phyloP scores from a whole-genome alignment of 2,329 filamentous ascomycete genomes.

The Cordyceps javanica region DNA sequence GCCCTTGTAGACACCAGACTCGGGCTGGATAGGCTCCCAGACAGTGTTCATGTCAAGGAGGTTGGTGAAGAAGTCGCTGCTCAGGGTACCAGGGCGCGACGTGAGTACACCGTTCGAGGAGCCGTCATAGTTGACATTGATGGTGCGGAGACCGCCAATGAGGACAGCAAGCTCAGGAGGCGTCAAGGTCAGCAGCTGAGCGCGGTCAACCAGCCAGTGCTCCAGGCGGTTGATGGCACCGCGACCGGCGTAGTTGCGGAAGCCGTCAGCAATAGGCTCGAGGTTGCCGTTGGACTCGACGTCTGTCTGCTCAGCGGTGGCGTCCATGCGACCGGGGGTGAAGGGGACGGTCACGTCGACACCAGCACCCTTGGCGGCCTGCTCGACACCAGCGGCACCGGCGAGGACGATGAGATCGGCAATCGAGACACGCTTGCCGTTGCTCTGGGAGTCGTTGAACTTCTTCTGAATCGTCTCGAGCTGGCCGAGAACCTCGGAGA shows the following conservation, averaged over 20 bases:
- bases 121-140: slow-evolving; percentile 66
- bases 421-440: slow-evolving; percentile 67
- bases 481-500: slow-evolving; percentile 53
- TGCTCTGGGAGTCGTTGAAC: slow-evolving; percentile 55
- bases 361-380: slow-evolving; percentile 50
- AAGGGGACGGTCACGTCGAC: slow-evolving; percentile 58
- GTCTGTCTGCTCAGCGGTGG: slow-evolving; percentile 67
- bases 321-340: slow-evolving; percentile 65
- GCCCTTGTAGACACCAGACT: slow-evolving; percentile 55
- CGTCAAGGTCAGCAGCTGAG: slow-evolving; percentile 63
- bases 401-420: slow-evolving; percentile 73
- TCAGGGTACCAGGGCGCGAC: slow-evolving; percentile 58
- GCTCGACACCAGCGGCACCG: slow-evolving; percentile 65
- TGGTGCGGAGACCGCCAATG: slow-evolving; percentile 63
- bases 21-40: slow-evolving; percentile 46
- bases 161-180: slow-evolving; percentile 66
- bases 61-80: slow-evolving; percentile 79
- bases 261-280: slow-evolving; percentile 65
- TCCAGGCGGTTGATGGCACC: slow-evolving; percentile 57
- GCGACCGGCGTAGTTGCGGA: slow-evolving; percentile 70
- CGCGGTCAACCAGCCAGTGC: slow-evolving; percentile 65
- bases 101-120: slow-evolving; percentile 64
- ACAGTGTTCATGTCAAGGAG: slow-evolving; percentile 60
- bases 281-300: slow-evolving; percentile 56
- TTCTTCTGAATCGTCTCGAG: slow-evolving; percentile 60